Evolutionary conservation across 139 green algal genomes (phyloP), one percentile per base, ranked within the genome.

Genomic region (Chlorella sp.): DNA sequence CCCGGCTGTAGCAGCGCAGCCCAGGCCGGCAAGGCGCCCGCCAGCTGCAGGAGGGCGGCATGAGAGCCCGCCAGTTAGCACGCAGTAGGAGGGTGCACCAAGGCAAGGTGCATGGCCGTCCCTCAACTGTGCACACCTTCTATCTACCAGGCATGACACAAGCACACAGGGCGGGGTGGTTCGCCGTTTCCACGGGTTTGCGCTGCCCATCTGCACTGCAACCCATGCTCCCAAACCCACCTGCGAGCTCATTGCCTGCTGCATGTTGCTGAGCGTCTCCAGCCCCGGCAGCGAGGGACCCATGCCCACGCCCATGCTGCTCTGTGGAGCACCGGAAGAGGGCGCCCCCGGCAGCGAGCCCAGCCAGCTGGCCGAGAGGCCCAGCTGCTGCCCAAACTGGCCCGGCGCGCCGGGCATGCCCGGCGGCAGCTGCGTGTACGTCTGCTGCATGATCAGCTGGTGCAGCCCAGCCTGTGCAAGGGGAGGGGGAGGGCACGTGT

Each of bases 401-500:
- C 36, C 13, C 15, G 55, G 60, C 36, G 38, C 20, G 57, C 34
- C 56, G 2, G 30, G 64, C 51, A 60, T 60, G 51, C 11, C 51
- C 51, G 51, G 51, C 26, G 62, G 38, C 57, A 81, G 36, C 76
- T 82, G 76, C 6, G 28, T 63, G 62, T 73, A 88, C 6, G 76
- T 47, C 64, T 88, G 74, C 72, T 85, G 75, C 84, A 88, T 88
- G 63, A 88, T 82, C 1, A 88, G 73, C 60, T 70, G 64, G 51
- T 88, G 84, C 63, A 88, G 28, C 7, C 84, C 84, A 2, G 84
- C 74, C 78, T 83, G 78, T 41, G 32, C 5, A 68, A 44, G 34
- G 32, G 51, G 3, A 23, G 12, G 25, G 30, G 2, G 4, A n/a
- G 47, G 11, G 70, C 39, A 79, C 2, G 44, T 11, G 36, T 32